Percentiles rank a stretch among this genome's conserved stretches.
phyloP scores from a whole-genome alignment of 495 filamentous ascomycete species.

The Usnea hakonensis region DNA sequence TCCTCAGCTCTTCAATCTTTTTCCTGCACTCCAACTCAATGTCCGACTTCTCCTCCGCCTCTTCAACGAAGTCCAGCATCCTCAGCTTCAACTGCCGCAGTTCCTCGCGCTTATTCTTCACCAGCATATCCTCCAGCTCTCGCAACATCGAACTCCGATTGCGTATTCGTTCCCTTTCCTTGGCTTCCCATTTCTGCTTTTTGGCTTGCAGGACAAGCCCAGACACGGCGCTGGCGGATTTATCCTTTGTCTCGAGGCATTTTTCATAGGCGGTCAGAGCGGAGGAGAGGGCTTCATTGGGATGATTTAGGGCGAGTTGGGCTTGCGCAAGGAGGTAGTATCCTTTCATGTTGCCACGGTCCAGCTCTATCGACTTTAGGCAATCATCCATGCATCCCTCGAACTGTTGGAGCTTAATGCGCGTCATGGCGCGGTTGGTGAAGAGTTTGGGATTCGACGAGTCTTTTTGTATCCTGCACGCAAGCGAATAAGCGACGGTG shows the following conservation, averaged over 20 bases:
- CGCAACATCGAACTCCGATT: conserved; percentile 41
- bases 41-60: conserved; percentile 43
- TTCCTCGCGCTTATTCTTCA: conserved; percentile 37
- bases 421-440: conserved; percentile 86
- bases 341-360: conserved; percentile 66
- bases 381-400: conserved; percentile 78
- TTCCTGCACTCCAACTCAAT: conserved; percentile 43
- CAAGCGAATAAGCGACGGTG: conserved; percentile 8
- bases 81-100: conserved; percentile 38
- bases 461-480: conserved; percentile 41
- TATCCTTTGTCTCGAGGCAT: conserved; percentile 52
- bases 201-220: conserved; percentile 66
- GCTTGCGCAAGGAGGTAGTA: conserved; percentile 78
- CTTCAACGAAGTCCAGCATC: conserved; percentile 39
- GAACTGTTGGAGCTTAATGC: conserved; percentile 63
- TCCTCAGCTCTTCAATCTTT: conserved; percentile 52
- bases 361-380: conserved; percentile 59
- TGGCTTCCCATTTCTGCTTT: conserved; percentile 51
- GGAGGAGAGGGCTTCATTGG: conserved; percentile 63
- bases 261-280: conserved; percentile 67
- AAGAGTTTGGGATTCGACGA: conserved; percentile 43
- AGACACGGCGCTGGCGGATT: conserved; percentile 58
- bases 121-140: conserved; percentile 44
- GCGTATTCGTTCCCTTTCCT: conserved; percentile 41
- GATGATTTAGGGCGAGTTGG: conserved; percentile 63